Percentiles rank a stretch among this genome's conserved stretches.
phyloP scores from a whole-genome alignment of 2,329 filamentous ascomycete species.

The Cryphonectria radicalis region DNA sequence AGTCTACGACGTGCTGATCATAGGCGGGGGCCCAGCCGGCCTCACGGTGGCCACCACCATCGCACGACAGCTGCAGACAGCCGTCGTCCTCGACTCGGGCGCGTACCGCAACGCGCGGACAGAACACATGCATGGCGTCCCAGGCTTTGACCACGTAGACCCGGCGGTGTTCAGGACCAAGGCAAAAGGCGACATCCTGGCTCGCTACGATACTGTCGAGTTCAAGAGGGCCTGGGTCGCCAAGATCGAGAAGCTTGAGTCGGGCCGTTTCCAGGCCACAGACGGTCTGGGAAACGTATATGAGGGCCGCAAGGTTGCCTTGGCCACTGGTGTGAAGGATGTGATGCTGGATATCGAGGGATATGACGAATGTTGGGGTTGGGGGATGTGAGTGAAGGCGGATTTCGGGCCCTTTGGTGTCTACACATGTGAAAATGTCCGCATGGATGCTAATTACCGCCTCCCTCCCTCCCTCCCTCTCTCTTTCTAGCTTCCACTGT shows the following conservation, averaged over 20 bases:
- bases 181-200: conserved; percentile 39
- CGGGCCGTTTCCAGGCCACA: conserved; percentile 31
- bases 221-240: conserved; percentile 35
- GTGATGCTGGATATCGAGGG: conserved; percentile 55
- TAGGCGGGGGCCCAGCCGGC: conserved; percentile 58
- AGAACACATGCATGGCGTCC: conserved; percentile 53
- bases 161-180: conserved; percentile 43
- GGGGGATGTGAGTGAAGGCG: conserved; percentile 48
- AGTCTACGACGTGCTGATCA: conserved; percentile 44
- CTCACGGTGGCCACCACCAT: conserved; percentile 52
- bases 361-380: conserved; percentile 59
- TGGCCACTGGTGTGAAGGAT: conserved; percentile 60
- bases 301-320: conserved; percentile 55
- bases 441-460: neutral
- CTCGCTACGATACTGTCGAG: conserved; percentile 42
- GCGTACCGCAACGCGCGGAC: conserved; percentile 55
- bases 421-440: neutral
- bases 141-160: conserved; percentile 44
- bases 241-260: conserved; percentile 31
- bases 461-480: too few relatives aligned
- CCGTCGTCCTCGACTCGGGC: conserved; percentile 54
- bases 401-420: neutral
- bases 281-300: conserved; percentile 49
- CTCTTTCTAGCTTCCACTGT: conserved; percentile 40
- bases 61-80: conserved; percentile 52